phyloP scores from a whole-genome alignment of 768 basidiomycete species.

The Porpolomopsis calyptriformis region DNA sequence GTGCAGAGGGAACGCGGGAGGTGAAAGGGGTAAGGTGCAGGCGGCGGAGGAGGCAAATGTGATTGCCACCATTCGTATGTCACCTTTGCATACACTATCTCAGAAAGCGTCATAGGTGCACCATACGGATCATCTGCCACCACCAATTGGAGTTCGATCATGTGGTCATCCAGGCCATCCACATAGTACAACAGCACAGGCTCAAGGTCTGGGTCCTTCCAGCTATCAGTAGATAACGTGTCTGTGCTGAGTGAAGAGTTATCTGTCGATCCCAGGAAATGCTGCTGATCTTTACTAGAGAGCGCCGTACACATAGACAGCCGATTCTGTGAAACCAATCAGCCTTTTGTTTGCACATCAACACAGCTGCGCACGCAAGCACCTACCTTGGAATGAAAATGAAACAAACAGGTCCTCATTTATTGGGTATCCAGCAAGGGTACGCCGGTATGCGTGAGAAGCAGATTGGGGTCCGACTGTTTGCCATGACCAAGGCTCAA shows the following conservation, averaged over 20 bases:
- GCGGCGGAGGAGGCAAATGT: background rate
- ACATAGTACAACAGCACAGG: background rate
- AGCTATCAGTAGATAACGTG: background rate
- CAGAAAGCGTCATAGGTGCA: background rate
- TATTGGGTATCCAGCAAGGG: background rate
- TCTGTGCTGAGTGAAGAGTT: background rate
- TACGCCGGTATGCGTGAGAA: background rate
- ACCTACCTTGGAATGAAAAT: background rate
- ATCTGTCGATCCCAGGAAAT: no score
- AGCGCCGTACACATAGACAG: background rate
- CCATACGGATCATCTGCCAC: background rate
- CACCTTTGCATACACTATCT: background rate
- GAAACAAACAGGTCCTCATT: background rate
- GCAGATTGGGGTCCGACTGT: background rate
- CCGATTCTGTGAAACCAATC: background rate
- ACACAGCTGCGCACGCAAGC: background rate
- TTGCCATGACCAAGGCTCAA: background rate
- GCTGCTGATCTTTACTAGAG: no score
- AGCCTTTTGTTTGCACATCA: background rate
- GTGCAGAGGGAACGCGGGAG: background rate
- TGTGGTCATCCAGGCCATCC: conserved; percentile 1
- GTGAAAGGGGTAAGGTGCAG: background rate
- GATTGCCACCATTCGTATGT: background rate
- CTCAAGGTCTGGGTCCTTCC: background rate
- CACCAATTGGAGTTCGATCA: background rate